These are phyloP conservation scores for Yamadazyma mexicana DNA, from an alignment of 1,139 yeast species.

Conservation along the genomic window DNA sequence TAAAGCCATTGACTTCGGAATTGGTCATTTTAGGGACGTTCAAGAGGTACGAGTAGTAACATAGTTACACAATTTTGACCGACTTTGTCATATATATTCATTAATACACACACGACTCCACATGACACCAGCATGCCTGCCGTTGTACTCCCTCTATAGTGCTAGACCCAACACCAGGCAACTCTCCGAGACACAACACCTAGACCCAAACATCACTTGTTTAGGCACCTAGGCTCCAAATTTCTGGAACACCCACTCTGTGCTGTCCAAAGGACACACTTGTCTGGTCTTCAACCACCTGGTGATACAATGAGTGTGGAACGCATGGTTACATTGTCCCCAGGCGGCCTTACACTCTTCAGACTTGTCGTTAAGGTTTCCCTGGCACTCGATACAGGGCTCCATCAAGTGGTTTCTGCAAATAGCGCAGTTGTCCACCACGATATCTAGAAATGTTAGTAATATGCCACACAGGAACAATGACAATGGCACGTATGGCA, in stretches of 20 bases:
- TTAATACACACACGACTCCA: not conserved
- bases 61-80: not conserved
- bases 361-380: constrained; percentile 67
- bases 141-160: too few relatives aligned
- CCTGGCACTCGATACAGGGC: constrained; percentile 96
- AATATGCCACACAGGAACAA: too few relatives aligned
- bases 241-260: constrained; percentile 89
- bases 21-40: constrained; percentile 41
- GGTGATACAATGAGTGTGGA: constrained; percentile 92
- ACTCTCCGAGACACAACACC: too few relatives aligned
- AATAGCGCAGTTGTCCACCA: constrained; percentile 95
- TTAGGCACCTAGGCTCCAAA: constrained; percentile 45
- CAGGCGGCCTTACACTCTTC: constrained; percentile 93
- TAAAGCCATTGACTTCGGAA: constrained; percentile 25
- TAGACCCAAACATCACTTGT: too few relatives aligned
- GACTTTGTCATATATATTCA: constrained; percentile 1
- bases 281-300: constrained; percentile 97
- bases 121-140: not conserved
- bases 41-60: constrained; percentile 19
- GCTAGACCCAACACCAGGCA: too few relatives aligned
- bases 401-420: constrained; percentile 99
- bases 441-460: constrained; percentile 55
- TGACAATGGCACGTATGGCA: too few relatives aligned
- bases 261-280: constrained; percentile 95
- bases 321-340: constrained; percentile 95